Conservation (phyloP, 2,329 filamentous ascomycete genomes). For the Alternaria hordeiaustralica region DNA sequence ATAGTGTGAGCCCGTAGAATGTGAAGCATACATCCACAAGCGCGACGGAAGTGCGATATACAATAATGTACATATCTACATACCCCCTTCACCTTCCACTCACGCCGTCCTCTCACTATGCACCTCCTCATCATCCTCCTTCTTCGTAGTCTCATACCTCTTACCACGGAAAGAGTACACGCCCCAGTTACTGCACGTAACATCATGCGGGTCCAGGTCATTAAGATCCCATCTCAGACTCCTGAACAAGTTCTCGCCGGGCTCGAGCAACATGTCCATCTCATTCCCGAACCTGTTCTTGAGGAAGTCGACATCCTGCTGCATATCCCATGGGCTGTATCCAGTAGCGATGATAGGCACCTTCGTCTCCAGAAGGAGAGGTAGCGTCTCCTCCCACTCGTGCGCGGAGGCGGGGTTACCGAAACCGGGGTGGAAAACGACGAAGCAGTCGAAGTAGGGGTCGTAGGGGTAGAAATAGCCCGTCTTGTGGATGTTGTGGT, state of each 20-base stretch:
- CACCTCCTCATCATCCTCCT: constrained; percentile 51
- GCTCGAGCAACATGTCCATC: constrained; percentile 89
- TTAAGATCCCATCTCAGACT: constrained; percentile 97
- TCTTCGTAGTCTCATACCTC: constrained; percentile 76
- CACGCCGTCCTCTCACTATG: constrained; percentile 43
- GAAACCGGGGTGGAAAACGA: constrained; percentile 95
- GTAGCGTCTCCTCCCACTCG: constrained; percentile 92
- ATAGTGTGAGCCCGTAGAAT: background rate
- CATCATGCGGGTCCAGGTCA: constrained; percentile 90
- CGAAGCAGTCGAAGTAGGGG: constrained; percentile 97
- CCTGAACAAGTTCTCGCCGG: constrained; percentile 91
- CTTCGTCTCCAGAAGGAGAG: constrained; percentile 91
- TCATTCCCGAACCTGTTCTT: constrained; percentile 84
- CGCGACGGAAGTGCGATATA: background rate
- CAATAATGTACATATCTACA: constrained; percentile 5
- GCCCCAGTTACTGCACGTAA: constrained; percentile 96
- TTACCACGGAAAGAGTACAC: constrained; percentile 97
- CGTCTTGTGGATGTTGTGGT: constrained; percentile 92
- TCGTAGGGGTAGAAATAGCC: constrained; percentile 93
- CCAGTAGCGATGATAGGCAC: constrained; percentile 93
- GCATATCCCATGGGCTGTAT: constrained; percentile 94
- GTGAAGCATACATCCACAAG: background rate
- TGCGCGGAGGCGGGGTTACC: constrained; percentile 92
- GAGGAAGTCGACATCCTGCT: constrained; percentile 90
- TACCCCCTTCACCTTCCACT: background rate